A percentile compares a stretch with the other conserved stretches of the same genome.
phyloP scores from a whole-genome alignment of 1,139 yeast species.

The Pichia sp. region DNA sequence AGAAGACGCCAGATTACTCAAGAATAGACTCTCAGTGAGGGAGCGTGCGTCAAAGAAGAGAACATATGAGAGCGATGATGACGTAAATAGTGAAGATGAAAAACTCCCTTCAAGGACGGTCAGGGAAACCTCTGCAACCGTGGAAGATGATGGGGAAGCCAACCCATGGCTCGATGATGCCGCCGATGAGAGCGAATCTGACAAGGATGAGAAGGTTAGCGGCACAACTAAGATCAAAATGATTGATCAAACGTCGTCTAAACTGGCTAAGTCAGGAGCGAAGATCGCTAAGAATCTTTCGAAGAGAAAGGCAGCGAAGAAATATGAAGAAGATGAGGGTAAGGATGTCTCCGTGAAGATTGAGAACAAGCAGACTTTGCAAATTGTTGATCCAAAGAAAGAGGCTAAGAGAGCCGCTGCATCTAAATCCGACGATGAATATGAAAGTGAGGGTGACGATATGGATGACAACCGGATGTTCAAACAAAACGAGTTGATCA shows the following conservation, averaged over 20 bases:
- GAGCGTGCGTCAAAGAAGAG: slow-evolving; percentile 9
- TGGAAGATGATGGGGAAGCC: slow-evolving; percentile 26
- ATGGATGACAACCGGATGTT: slow-evolving; percentile 42
- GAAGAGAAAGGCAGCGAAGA: slow-evolving; percentile 27
- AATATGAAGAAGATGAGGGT: slow-evolving; percentile 23
- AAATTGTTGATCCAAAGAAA: slow-evolving; percentile 21
- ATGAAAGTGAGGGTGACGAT: slow-evolving; percentile 30
- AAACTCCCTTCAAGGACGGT: slow-evolving; percentile 1
- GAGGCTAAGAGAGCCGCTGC: slow-evolving; percentile 2
- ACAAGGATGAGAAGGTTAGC: slow-evolving; percentile 22
- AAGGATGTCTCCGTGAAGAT: slow-evolving; percentile 33
- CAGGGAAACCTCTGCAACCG: not conserved
- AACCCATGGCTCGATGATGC: slow-evolving; percentile 37
- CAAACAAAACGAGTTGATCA: slow-evolving; percentile 69
- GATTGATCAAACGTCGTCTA: slow-evolving; percentile 47
- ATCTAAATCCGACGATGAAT: slow-evolving; percentile 25
- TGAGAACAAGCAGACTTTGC: slow-evolving; percentile 40
- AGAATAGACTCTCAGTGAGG: slow-evolving; percentile 27
- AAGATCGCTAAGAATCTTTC: slow-evolving; percentile 36
- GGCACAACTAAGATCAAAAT: slow-evolving; percentile 44
- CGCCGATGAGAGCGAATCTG: slow-evolving; percentile 7
- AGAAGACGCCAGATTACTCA: slow-evolving; percentile 46
- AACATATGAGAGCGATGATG: slow-evolving; percentile 2
- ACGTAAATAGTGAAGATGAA: slow-evolving; percentile 1
- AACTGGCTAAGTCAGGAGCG: slow-evolving; percentile 45